Percentiles rank a stretch among this genome's conserved stretches.
These are phyloP conservation scores for Xylaria digitata DNA, from an alignment of 2,329 filamentous ascomycete genomes.

Conservation along the genomic window DNA sequence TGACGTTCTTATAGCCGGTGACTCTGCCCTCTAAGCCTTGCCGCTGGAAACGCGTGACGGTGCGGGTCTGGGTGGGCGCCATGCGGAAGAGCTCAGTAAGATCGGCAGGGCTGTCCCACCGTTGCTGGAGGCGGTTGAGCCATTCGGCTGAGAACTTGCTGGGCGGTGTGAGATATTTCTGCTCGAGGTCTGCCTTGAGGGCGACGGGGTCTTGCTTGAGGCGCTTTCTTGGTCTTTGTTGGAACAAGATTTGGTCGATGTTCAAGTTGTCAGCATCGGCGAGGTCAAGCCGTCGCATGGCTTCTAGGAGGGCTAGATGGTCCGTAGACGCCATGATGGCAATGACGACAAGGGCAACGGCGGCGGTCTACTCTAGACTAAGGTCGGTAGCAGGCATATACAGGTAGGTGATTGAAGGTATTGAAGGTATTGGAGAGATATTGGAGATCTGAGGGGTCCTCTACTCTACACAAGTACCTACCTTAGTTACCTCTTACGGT, in stretches of 20 bases:
- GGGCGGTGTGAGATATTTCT: conserved; percentile 82
- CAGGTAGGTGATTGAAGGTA: not conserved
- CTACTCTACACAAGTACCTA: not conserved
- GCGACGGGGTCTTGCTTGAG: conserved; percentile 66
- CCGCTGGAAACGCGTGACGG: conserved; percentile 90
- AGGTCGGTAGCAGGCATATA: not conserved
- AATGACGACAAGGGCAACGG: not conserved
- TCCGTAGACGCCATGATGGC: conserved; percentile 45
- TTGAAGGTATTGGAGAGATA: conserved; percentile 9
- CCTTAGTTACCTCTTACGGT: too few species aligned
- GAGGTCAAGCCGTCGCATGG: conserved; percentile 64
- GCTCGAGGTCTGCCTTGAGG: conserved; percentile 77
- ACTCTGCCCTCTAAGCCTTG: conserved; percentile 93
- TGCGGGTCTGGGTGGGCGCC: conserved; percentile 90
- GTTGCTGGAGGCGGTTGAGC: conserved; percentile 89
- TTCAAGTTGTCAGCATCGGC: conserved; percentile 50
- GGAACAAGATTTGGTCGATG: conserved; percentile 70
- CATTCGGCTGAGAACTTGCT: conserved; percentile 83
- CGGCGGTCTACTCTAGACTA: not conserved
- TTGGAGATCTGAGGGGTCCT: not conserved
- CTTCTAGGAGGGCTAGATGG: conserved; percentile 55
- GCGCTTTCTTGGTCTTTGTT: conserved; percentile 56
- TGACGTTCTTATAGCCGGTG: conserved; percentile 93
- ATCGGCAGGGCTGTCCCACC: conserved; percentile 85
- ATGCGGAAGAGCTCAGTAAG: conserved; percentile 87